Evolutionary conservation across 1,284 basidiomycete species (phyloP).

Genomic region (Testicularia cyperi): DNA sequence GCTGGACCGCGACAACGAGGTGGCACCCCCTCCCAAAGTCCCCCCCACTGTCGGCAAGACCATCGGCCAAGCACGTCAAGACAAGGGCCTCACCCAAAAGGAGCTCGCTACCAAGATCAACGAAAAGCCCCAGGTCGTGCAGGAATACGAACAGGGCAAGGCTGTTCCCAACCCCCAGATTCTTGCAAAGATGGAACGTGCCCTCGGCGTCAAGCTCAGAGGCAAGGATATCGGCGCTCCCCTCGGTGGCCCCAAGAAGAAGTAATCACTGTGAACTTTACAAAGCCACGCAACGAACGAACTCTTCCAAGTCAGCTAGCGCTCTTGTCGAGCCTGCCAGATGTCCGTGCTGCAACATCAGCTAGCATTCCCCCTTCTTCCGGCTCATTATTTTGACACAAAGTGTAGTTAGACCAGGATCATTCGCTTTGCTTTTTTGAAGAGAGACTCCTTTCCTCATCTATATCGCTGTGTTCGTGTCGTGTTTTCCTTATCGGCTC

Average conservation of each 20-base stretch:
- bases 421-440: no score
- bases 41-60: constrained; percentile 77
- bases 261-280: no score
- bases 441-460: no score
- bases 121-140: constrained; percentile 81
- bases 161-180: constrained; percentile 89
- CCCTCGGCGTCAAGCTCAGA: constrained; percentile 80
- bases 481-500: no score
- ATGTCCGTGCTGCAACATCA: no score
- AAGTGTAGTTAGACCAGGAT: no score
- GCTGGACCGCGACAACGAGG: constrained; percentile 71
- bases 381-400: no score
- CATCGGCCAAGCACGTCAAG: constrained; percentile 79
- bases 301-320: neutral
- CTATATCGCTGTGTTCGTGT: no score
- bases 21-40: constrained; percentile 87
- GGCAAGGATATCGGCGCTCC: constrained; percentile 55
- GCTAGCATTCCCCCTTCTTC: no score
- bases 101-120: constrained; percentile 91
- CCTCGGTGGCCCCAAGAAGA: constrained; percentile 47
- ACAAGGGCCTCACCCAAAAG: constrained; percentile 80
- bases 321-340: neutral
- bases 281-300: no score
- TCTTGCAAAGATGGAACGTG: constrained; percentile 86
- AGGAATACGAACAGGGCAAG: constrained; percentile 81